Conservation (phyloP, 164 flowering plant species). For the Kalanchoe fedtschenkoi region DNA sequence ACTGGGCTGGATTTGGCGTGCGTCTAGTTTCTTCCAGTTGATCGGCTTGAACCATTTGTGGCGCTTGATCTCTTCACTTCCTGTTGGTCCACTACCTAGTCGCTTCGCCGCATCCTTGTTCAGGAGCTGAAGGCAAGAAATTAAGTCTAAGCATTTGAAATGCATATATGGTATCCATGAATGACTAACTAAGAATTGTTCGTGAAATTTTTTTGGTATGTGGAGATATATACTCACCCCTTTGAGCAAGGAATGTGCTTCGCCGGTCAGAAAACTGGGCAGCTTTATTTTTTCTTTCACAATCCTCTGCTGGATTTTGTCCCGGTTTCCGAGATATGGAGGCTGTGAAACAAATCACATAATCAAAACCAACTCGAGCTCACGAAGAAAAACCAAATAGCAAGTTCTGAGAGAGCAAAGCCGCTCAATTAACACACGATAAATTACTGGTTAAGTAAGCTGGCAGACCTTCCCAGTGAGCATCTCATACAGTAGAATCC, state of each 20-base stretch:
- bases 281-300: constrained; percentile 80
- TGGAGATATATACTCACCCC: constrained; percentile 38
- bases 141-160: background rate
- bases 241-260: constrained; percentile 80
- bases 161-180: background rate
- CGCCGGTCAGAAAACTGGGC: constrained; percentile 66
- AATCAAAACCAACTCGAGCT: background rate
- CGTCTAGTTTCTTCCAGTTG: constrained; percentile 82
- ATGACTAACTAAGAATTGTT: background rate
- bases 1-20: constrained; percentile 55
- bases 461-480: constrained; percentile 75
- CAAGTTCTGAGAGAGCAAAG: no score
- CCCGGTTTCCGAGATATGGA: constrained; percentile 58
- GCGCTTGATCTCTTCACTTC: constrained; percentile 64
- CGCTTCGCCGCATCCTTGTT: constrained; percentile 72
- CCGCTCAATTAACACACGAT: background rate
- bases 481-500: constrained; percentile 80
- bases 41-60: constrained; percentile 89
- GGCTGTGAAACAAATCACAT: constrained; percentile 37
- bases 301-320: constrained; percentile 76
- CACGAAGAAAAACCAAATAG: no score
- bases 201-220: background rate
- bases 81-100: constrained; percentile 64
- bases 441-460: background rate
- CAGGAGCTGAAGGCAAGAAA: constrained; percentile 36